A percentile compares a stretch with the other conserved stretches of the same genome.
These are phyloP conservation scores for Blastomyces parvus DNA, from an alignment of 2,329 filamentous ascomycete genomes.

Conservation along the genomic window DNA sequence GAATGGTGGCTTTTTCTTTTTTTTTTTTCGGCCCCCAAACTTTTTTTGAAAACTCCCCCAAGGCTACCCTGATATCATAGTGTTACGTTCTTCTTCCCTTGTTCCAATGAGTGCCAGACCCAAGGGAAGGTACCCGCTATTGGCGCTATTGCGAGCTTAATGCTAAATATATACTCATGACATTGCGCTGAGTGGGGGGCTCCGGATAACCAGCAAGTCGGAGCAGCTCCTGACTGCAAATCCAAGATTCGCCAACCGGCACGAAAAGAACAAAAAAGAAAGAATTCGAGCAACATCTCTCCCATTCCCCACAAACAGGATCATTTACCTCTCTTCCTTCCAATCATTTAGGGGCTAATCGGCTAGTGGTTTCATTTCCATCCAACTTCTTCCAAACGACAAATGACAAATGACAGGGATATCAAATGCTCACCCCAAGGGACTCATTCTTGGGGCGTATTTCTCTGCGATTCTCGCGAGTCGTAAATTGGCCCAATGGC, in stretches of 20 bases:
- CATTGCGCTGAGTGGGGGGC: background rate
- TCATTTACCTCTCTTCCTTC: no score
- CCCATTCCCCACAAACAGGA: no score
- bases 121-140: background rate
- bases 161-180: background rate
- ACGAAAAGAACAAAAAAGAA: no score
- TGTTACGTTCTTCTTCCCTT: background rate
- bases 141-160: background rate
- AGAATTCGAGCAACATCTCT: no score
- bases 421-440: no score
- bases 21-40: background rate
- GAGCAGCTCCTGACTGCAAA: no score
- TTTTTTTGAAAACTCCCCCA: background rate
- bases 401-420: background rate
- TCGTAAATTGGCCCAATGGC: no score
- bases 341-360: no score
- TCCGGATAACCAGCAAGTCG: no score
- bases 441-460: background rate
- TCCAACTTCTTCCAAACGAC: no score
- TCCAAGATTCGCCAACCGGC: no score
- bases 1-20: background rate
- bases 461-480: background rate
- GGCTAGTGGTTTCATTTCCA: background rate
- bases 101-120: background rate
- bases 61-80: background rate